These are phyloP conservation scores for Asterophora lycoperdoides DNA, from an alignment of 768 basidiomycete genomes.

Conservation along the genomic window DNA sequence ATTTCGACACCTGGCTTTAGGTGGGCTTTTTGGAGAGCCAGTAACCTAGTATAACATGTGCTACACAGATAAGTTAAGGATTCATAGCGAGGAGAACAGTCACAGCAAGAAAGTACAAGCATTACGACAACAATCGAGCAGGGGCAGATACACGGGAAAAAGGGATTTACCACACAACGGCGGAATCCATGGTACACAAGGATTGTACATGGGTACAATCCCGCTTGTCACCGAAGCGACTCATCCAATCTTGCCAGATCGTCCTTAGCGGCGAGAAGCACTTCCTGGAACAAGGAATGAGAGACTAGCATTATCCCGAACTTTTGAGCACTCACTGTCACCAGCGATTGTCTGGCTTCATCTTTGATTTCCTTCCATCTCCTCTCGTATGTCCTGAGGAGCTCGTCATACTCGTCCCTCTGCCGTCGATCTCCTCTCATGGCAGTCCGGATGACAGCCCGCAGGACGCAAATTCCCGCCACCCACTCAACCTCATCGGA, in stretches of 20 bases:
- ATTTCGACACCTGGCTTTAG: slow-evolving; percentile 23
- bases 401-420: slow-evolving; percentile 49
- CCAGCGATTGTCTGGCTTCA: slow-evolving; percentile 57
- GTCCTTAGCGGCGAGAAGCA: slow-evolving; percentile 49
- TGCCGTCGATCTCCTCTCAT: slow-evolving; percentile 44
- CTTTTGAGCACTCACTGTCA: slow-evolving; percentile 39
- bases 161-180: background rate
- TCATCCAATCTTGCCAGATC: slow-evolving; percentile 45
- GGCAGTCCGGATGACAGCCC: slow-evolving; percentile 53
- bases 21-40: background rate
- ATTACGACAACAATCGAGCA: background rate
- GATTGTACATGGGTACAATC: slow-evolving; percentile 1
- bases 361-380: slow-evolving; percentile 71
- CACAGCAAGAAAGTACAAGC: slow-evolving; percentile 1
- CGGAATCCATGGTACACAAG: background rate
- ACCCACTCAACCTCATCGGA: slow-evolving; percentile 66
- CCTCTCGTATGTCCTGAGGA: slow-evolving; percentile 55
- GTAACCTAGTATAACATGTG: background rate
- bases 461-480: slow-evolving; percentile 54
- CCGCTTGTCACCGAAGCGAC: slow-evolving; percentile 14
- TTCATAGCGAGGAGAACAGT: background rate
- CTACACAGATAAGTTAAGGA: background rate
- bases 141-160: slow-evolving; percentile 3
- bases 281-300: slow-evolving; percentile 32
- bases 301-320: background rate